Percentiles rank a stretch among this genome's conserved stretches.
These are phyloP conservation scores for Boechera stricta DNA, from an alignment of 345 rosid species.

Conservation along the genomic window DNA sequence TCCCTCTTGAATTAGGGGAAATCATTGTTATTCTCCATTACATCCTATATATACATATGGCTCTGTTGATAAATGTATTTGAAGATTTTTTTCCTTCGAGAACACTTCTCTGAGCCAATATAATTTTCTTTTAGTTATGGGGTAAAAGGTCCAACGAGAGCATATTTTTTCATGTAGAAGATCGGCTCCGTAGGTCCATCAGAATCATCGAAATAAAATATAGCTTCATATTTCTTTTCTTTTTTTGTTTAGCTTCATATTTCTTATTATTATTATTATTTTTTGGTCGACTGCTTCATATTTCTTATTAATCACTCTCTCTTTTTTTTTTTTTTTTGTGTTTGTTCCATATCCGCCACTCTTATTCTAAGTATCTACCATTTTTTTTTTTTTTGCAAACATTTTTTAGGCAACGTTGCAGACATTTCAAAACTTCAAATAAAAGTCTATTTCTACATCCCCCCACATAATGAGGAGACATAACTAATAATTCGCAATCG, in stretches of 20 bases:
- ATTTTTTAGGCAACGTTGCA: background rate
- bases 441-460: conserved; percentile 1
- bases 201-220: conserved; percentile 1
- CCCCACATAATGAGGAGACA: conserved; percentile 44
- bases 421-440: conserved; percentile 25
- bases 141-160: conserved; percentile 20
- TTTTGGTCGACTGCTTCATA: no score
- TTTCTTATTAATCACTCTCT: no score
- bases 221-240: background rate
- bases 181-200: conserved; percentile 34
- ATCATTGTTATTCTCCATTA: background rate
- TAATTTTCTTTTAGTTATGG: background rate
- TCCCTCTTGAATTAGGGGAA: background rate
- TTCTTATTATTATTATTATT: background rate
- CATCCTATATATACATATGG: background rate
- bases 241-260: background rate
- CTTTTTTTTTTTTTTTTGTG: background rate
- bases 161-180: conserved; percentile 22
- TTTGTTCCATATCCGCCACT: background rate
- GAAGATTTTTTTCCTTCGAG: conserved; percentile 7
- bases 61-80: background rate
- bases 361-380: background rate
- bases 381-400: background rate
- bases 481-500: conserved; percentile 34
- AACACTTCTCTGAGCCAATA: conserved; percentile 9